These are phyloP conservation scores for Amoebophrya sp. DNA, from an alignment of 169 alveolate species.

Conservation along the genomic window DNA sequence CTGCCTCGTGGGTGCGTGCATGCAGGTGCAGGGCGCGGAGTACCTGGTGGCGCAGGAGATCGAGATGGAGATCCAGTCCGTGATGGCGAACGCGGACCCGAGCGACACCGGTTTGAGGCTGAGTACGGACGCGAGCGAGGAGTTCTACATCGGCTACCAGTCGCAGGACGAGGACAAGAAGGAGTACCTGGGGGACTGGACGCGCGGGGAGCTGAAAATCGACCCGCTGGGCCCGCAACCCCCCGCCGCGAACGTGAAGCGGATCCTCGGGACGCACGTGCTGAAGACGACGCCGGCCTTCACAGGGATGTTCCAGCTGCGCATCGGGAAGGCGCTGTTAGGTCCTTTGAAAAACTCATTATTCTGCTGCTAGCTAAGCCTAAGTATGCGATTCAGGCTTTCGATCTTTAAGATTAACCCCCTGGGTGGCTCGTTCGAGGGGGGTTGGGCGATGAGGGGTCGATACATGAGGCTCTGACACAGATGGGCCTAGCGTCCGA, in stretches of 20 bases:
- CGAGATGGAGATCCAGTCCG: not conserved
- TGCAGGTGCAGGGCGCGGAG: not conserved
- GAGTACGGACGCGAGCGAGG: not conserved
- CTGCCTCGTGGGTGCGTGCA: not conserved
- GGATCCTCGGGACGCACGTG: not conserved
- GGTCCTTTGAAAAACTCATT: too few relatives aligned
- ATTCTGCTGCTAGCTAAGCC: too few relatives aligned
- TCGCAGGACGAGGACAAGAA: not conserved
- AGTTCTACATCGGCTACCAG: not conserved
- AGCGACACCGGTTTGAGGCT: not conserved
- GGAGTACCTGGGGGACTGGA: not conserved
- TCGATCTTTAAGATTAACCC: too few relatives aligned
- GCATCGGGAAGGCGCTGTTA: not conserved
- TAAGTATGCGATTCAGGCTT: too few relatives aligned
- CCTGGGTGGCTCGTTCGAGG: too few relatives aligned
- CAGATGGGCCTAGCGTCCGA: too few relatives aligned
- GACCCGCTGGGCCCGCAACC: too few relatives aligned
- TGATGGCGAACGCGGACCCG: not conserved
- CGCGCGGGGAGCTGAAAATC: not conserved
- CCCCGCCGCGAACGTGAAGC: not conserved
- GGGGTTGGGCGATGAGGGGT: too few relatives aligned
- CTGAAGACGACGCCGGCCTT: not conserved
- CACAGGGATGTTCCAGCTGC: not conserved
- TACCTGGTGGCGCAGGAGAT: not conserved
- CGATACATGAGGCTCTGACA: too few relatives aligned